Evolutionary conservation across 345 rosid species (phyloP).

Genomic region (Syzygium grande): DNA sequence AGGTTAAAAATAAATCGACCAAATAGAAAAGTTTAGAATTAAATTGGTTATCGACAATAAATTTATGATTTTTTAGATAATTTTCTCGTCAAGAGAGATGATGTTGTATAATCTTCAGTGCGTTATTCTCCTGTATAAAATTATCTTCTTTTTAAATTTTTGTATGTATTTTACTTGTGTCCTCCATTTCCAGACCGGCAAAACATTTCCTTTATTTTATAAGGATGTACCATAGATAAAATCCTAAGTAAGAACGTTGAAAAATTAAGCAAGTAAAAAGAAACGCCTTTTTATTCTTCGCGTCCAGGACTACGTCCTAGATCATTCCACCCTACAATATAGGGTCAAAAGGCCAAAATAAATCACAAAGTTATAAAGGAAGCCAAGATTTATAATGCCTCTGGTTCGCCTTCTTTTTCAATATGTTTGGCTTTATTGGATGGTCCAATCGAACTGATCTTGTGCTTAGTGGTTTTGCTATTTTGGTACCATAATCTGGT

Average conservation of each 20-base stretch:
- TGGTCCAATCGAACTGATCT: not conserved
- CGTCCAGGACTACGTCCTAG: too few relatives aligned
- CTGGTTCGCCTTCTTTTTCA: not conserved
- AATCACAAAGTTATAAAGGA: not conserved
- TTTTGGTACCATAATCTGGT: not conserved
- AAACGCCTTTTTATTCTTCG: too few relatives aligned
- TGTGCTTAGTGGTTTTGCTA: not conserved
- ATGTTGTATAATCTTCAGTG: not conserved
- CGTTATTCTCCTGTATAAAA: not conserved
- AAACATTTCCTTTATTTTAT: too few relatives aligned
- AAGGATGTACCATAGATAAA: too few relatives aligned
- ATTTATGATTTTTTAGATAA: not conserved
- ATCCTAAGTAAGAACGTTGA: too few relatives aligned
- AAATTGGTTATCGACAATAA: not conserved
- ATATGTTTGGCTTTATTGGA: not conserved
- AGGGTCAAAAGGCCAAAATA: too few relatives aligned
- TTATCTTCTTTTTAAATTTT: too few relatives aligned
- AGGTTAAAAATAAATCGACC: accelerated
- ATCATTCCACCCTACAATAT: too few relatives aligned
- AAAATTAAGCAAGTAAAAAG: too few relatives aligned
- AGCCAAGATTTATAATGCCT: not conserved
- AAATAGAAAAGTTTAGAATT: not conserved
- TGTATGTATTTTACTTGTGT: not conserved
- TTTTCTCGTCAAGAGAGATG: not conserved
- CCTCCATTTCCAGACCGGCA: not conserved